Evolutionary conservation across 192 early-diverging fungal species (phyloP).

Genomic region (Entrophospora sp.): DNA sequence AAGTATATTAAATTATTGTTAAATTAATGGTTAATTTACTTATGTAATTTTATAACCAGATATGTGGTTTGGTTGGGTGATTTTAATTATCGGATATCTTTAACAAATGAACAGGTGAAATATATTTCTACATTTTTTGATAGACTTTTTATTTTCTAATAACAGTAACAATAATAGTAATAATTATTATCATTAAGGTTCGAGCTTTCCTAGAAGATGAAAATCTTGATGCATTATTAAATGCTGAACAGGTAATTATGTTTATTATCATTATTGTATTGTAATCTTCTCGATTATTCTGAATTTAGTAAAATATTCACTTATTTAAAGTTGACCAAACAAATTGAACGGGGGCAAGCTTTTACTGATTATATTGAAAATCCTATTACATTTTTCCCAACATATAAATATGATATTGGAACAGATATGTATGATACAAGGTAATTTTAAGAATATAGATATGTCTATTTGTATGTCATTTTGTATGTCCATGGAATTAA

Average conservation of each 20-base stretch:
- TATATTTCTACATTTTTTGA: background rate
- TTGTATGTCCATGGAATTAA: too few relatives aligned
- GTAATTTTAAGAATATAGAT: conserved; percentile 16
- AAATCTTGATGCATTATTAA: conserved; percentile 42
- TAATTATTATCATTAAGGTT: conserved; percentile 24
- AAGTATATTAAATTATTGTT: conserved; percentile 16
- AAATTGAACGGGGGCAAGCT: conserved; percentile 50
- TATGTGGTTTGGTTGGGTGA: conserved; percentile 82
- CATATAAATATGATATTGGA: conserved; percentile 76
- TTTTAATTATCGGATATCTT: conserved; percentile 82
- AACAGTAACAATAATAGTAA: background rate
- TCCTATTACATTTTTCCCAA: conserved; percentile 60
- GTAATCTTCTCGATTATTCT: conserved; percentile 12
- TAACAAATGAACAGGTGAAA: conserved; percentile 64
- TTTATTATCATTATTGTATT: background rate
- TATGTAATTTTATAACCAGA: conserved; percentile 23
- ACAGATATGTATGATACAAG: conserved; percentile 63
- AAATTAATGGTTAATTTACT: background rate
- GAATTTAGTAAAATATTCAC: conserved; percentile 11
- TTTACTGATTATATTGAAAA: conserved; percentile 79
- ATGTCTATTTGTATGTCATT: background rate
- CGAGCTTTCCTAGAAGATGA: conserved; percentile 30
- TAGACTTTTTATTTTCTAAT: background rate
- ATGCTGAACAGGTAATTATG: conserved; percentile 47
- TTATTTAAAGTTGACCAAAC: conserved; percentile 33